Evolutionary conservation across 2,329 filamentous ascomycete genomes (phyloP).

Genomic region (Epichloe typhina): DNA sequence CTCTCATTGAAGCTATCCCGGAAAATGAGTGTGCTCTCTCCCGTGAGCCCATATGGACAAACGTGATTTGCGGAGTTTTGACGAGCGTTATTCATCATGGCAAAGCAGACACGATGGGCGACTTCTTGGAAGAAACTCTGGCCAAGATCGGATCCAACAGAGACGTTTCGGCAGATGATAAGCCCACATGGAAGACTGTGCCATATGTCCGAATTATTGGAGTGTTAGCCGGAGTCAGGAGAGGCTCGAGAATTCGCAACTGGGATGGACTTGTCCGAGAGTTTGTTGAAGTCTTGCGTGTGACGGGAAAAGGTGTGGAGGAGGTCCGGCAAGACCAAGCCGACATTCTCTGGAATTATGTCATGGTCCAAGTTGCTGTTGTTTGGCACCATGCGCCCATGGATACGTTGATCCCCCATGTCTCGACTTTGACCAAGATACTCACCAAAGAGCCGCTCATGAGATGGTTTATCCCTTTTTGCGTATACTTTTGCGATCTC

Average conservation of each 20-base stretch:
- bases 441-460: slow-evolving; percentile 54
- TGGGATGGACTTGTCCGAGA: slow-evolving; percentile 55
- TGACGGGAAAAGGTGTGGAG: slow-evolving; percentile 27
- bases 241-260: slow-evolving; percentile 57
- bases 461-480: slow-evolving; percentile 71
- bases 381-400: slow-evolving; percentile 66
- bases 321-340: slow-evolving; percentile 23
- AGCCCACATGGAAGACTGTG: slow-evolving; percentile 25
- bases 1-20: slow-evolving; percentile 38
- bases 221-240: slow-evolving; percentile 63
- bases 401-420: slow-evolving; percentile 60
- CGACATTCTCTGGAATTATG: slow-evolving; percentile 39
- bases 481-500: slow-evolving; percentile 64
- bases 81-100: slow-evolving; percentile 77
- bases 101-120: slow-evolving; percentile 56
- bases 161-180: slow-evolving; percentile 14
- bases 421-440: slow-evolving; percentile 50
- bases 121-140: slow-evolving; percentile 50
- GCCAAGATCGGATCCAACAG: slow-evolving; percentile 30
- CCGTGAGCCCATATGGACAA: slow-evolving; percentile 39
- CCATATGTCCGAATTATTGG: slow-evolving; percentile 50
- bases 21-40: slow-evolving; percentile 35
- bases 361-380: slow-evolving; percentile 49
- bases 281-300: slow-evolving; percentile 38
- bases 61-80: slow-evolving; percentile 62